phyloP scores from a whole-genome alignment of 495 filamentous ascomycete species.

The Penicillium ucsense region DNA sequence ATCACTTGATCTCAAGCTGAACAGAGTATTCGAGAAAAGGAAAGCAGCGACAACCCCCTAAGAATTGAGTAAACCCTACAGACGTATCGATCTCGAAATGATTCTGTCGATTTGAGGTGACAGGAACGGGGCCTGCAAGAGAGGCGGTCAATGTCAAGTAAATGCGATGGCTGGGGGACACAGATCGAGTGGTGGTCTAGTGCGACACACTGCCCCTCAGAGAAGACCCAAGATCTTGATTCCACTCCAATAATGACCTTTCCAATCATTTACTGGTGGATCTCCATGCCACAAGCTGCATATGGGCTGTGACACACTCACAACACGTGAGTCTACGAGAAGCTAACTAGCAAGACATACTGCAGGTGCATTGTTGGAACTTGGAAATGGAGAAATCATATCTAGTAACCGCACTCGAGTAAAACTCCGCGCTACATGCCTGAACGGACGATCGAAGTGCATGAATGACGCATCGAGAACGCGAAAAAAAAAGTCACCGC shows the following conservation, averaged over 20 bases:
- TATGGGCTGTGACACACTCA: no score
- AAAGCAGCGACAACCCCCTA: not conserved
- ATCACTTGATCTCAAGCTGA: not conserved
- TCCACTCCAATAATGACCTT: not conserved
- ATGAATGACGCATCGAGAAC: not conserved
- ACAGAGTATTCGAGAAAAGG: not conserved
- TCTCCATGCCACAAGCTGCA: no score
- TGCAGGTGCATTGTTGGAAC: no score
- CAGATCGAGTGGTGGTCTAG: no score
- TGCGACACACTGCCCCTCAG: not conserved
- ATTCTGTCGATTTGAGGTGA: not conserved
- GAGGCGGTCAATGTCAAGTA: not conserved
- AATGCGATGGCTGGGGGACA: constrained; percentile 5
- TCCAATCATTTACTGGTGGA: no score
- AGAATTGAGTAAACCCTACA: no score
- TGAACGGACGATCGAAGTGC: not conserved
- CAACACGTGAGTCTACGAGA: no score
- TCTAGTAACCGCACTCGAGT: not conserved
- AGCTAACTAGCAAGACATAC: no score
- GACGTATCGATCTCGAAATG: no score
- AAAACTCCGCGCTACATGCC: constrained; percentile 6
- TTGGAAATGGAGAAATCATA: not conserved
- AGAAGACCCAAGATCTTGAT: not conserved
- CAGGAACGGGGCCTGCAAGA: not conserved
- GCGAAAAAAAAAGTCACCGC: constrained; percentile 7